phyloP scores from a whole-genome alignment of 495 filamentous ascomycete genomes.

The Aspergillus steynii region DNA sequence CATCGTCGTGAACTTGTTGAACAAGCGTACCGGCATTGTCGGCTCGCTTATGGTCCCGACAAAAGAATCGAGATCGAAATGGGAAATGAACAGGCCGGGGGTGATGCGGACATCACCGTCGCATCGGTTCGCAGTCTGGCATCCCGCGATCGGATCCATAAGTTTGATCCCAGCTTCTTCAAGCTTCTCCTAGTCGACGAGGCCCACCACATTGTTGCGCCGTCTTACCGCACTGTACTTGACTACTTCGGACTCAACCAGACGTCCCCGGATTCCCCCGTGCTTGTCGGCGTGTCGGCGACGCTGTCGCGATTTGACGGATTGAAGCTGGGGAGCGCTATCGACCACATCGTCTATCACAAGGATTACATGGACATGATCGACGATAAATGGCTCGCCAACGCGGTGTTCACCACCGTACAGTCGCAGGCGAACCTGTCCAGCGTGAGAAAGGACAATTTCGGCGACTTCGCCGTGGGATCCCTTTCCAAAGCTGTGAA shows the following conservation, averaged over 20 bases:
- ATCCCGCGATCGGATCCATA: conserved; percentile 69
- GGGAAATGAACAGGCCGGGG: conserved; percentile 71
- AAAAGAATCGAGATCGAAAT: conserved; percentile 87
- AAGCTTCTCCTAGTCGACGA: conserved; percentile 96
- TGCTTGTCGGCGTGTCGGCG: conserved; percentile 88
- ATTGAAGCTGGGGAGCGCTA: conserved; percentile 77
- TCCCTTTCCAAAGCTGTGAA: conserved; percentile 81
- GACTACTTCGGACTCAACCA: conserved; percentile 70
- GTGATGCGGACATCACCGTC: conserved; percentile 85
- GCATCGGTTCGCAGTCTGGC: conserved; percentile 84
- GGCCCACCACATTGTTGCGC: conserved; percentile 94
- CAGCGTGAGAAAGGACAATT: conserved; percentile 58
- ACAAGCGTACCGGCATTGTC: conserved; percentile 86
- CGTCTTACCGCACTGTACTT: conserved; percentile 70
- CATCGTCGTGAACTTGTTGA: conserved; percentile 95
- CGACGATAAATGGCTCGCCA: conserved; percentile 75
- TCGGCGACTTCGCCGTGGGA: conserved; percentile 75
- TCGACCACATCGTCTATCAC: conserved; percentile 97
- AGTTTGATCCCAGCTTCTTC: conserved; percentile 77
- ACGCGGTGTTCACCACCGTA: conserved; percentile 92
- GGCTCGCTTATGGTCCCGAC: conserved; percentile 67
- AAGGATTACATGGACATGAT: conserved; percentile 98
- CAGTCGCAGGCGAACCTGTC: conserved; percentile 75
- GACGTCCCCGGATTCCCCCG: conserved; percentile 54
- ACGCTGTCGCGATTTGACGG: conserved; percentile 91